A percentile compares a stretch with the other conserved stretches of the same genome.
Conservation (phyloP, 2,329 filamentous ascomycete species). For the Pseudogymnoascus sp. region DNA sequence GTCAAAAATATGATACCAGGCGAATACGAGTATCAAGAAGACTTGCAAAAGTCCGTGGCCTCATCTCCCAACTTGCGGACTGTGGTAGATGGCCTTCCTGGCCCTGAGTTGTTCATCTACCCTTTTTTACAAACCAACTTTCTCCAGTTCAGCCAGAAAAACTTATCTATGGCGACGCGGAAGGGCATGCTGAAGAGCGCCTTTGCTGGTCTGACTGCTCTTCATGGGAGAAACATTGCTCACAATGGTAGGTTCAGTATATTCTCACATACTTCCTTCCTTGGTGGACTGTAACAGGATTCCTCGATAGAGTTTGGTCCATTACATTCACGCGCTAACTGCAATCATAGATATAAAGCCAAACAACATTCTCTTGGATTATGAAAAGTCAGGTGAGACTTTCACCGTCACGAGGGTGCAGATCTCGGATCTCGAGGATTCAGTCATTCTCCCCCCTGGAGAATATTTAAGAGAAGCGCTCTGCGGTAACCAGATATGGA, state of each 20-base stretch:
- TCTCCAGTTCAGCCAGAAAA: conserved; percentile 34
- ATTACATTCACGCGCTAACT: background rate
- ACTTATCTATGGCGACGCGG: conserved; percentile 29
- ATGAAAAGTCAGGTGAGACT: background rate
- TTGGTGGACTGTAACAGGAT: background rate
- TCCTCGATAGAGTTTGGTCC: background rate
- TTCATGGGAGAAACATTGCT: conserved; percentile 32
- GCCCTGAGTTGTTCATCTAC: conserved; percentile 32
- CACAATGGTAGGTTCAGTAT: conserved; percentile 25
- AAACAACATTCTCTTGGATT: background rate
- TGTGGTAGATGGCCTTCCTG: conserved; percentile 20
- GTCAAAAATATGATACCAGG: conserved; percentile 26
- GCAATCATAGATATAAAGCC: background rate
- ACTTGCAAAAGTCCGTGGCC: conserved; percentile 22
- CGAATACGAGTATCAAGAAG: conserved; percentile 26
- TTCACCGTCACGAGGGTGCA: background rate
- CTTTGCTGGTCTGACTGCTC: conserved; percentile 31
- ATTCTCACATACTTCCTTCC: conserved; percentile 11
- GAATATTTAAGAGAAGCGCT: background rate
- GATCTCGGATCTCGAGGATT: background rate
- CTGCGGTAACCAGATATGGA: background rate
- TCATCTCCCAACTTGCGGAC: conserved; percentile 23
- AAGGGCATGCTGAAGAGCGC: conserved; percentile 38
- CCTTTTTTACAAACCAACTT: conserved; percentile 37
- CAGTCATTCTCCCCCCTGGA: background rate